Base-by-base conservation (phyloP, 164 flowering plant genomes). In the Stephania cephalantha region DNA sequence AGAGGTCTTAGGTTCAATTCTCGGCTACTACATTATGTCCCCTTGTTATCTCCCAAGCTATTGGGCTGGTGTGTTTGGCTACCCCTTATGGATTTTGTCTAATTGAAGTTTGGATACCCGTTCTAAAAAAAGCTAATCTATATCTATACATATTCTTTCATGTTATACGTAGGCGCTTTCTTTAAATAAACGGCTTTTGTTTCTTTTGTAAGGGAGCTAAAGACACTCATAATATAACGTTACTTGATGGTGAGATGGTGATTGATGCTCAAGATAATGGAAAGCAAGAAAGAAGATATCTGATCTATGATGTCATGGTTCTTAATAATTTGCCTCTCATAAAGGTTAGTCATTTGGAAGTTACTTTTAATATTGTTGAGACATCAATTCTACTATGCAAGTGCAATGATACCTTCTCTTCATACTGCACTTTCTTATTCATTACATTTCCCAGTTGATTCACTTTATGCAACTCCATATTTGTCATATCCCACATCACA, bases 231-330 rank as follows among this genome's bases (percentile, higher is more conserved):
- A 89, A 92, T 80, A 85, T 68, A 15, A 96, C 98, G 17, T 84
- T 96, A 82, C 97, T 96, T 81, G 99, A 96, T 85, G 99, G 99
- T 75, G 99, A 96, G 86, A 96, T 96, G 99, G 81, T 96, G 73
- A 96, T 96, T 75, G 99, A 96, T 78, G 94, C 91, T 6, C 29
- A 97, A 50, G 91, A 86, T 68, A 82, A 91, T 58, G 80, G 77
- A 64, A 90, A 88, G 88, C 90, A 88, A 82, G 95, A 88, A 81
- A 90, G 99, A 72, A 88, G 98, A 88, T 96, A 96, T 81, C 89
- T 96, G 46, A 92, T 96, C 72, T 96, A 96, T 84, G 99, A 96
- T 85, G 73, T 96, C 78, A 91, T 96, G 86, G 93, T 93, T 71
- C 73, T 90, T 45, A 92, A 91, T 77, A 77, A 78, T 4, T 77